A percentile compares a stretch with the other conserved stretches of the same genome.
Evolutionary conservation across 352 stramenopile species (phyloP).

Genomic region (Phytophthora megakarya): DNA sequence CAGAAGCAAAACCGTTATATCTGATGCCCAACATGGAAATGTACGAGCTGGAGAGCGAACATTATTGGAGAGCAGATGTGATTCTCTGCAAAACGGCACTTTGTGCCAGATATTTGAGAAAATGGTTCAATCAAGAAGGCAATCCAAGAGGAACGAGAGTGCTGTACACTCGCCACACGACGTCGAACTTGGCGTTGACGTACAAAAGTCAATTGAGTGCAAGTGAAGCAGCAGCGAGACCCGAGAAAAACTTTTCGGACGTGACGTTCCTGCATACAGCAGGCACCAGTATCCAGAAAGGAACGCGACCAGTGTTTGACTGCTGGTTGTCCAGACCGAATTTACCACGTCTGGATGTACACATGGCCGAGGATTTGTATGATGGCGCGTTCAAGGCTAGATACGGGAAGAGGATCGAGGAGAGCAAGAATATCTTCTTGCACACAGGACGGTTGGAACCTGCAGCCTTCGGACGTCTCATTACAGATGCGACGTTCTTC

Average conservation of each 20-base stretch:
- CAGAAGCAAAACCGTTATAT: conserved; percentile 48
- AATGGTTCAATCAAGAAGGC: conserved; percentile 66
- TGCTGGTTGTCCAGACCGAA: conserved; percentile 44
- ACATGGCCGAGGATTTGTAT: conserved; percentile 44
- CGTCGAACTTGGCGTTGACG: conserved; percentile 46
- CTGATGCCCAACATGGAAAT: conserved; percentile 70
- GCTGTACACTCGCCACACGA: conserved; percentile 69
- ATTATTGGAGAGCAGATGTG: conserved; percentile 51
- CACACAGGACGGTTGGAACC: conserved; percentile 42
- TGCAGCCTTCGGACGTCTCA: conserved; percentile 42
- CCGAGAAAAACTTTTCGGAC: conserved; percentile 45
- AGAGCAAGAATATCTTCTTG: conserved; percentile 38
- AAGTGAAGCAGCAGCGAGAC: conserved; percentile 12
- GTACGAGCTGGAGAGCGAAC: conserved; percentile 53
- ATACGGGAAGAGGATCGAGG: conserved; percentile 31
- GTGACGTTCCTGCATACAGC: conserved; percentile 52
- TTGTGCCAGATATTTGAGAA: conserved; percentile 41
- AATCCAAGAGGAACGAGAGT: conserved; percentile 55
- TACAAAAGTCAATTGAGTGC: conserved; percentile 26
- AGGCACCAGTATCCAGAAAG: conserved; percentile 54
- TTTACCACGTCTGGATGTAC: conserved; percentile 41
- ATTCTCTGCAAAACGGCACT: conserved; percentile 59
- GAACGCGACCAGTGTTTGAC: conserved; percentile 43
- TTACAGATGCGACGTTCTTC: conserved; percentile 48
- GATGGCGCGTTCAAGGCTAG: conserved; percentile 30